A percentile compares a stretch with the other conserved stretches of the same genome.
phyloP scores from a whole-genome alignment of 1,139 yeast genomes.

The Blastobotrys serpentis region DNA sequence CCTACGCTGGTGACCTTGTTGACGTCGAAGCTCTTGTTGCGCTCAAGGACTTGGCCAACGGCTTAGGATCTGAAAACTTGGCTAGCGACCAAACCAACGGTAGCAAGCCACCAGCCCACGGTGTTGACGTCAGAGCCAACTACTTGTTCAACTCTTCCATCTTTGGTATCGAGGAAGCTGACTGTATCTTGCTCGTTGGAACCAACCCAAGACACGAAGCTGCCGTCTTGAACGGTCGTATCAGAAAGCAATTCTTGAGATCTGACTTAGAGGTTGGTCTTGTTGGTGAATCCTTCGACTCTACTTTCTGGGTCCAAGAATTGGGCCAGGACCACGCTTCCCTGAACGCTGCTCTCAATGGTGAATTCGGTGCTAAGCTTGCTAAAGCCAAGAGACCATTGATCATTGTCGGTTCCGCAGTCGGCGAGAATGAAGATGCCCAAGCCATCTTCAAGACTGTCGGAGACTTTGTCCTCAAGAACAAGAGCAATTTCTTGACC shows the following conservation, averaged over 20 bases:
- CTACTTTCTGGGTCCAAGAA: slow-evolving; percentile 67
- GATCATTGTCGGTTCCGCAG: slow-evolving; percentile 81
- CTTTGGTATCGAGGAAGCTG: slow-evolving; percentile 80
- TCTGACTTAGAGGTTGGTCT: slow-evolving; percentile 62
- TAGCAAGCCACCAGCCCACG: slow-evolving; percentile 60
- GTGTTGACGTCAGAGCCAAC: slow-evolving; percentile 75
- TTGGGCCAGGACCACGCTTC: slow-evolving; percentile 63
- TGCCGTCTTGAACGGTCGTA: slow-evolving; percentile 81
- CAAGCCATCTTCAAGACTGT: slow-evolving; percentile 60
- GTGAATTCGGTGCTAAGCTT: slow-evolving; percentile 69
- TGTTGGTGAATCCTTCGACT: slow-evolving; percentile 74
- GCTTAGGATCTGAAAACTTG: slow-evolving; percentile 77
- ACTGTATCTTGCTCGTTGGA: slow-evolving; percentile 74
- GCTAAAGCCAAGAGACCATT: slow-evolving; percentile 69
- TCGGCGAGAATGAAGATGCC: slow-evolving; percentile 67
- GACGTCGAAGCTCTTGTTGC: slow-evolving; percentile 85
- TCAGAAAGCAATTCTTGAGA: slow-evolving; percentile 79
- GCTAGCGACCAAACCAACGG: slow-evolving; percentile 66
- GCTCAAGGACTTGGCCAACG: slow-evolving; percentile 74
- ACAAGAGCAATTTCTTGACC: slow-evolving; percentile 58
- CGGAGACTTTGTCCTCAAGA: slow-evolving; percentile 60
- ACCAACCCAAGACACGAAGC: slow-evolving; percentile 92
- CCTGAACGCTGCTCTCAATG: slow-evolving; percentile 59
- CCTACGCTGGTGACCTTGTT: slow-evolving; percentile 75
- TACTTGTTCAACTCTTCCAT: slow-evolving; percentile 79